These are phyloP conservation scores for Coffea eugenioides DNA, from an alignment of 257 asterid genomes.

Conservation along the genomic window DNA sequence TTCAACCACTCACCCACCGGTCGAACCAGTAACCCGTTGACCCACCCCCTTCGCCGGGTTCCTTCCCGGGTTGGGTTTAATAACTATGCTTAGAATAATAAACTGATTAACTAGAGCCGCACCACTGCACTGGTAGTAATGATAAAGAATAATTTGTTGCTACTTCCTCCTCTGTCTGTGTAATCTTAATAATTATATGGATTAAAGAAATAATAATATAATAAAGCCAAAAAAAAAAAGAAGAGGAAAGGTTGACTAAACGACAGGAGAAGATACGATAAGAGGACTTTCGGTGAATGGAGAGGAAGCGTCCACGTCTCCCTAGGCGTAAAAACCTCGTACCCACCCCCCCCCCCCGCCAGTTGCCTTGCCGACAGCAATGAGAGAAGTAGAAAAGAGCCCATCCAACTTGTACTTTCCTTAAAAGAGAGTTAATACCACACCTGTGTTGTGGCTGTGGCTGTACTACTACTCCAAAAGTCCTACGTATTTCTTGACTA, in stretches of 20 bases:
- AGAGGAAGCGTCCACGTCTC: conserved; percentile 48
- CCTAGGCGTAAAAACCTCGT: conserved; percentile 45
- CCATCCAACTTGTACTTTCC: conserved; percentile 22
- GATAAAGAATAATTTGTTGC: too few species aligned
- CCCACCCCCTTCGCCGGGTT: too few species aligned
- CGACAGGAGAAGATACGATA: neutral
- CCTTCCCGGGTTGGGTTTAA: too few species aligned
- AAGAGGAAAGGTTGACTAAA: conserved; percentile 33
- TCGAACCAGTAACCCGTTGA: too few species aligned
- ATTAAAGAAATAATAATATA: neutral
- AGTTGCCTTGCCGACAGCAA: conserved; percentile 50
- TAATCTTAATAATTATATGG: too few species aligned
- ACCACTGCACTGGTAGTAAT: too few species aligned
- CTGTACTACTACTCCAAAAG: too few species aligned
- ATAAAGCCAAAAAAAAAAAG: neutral
- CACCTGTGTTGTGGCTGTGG: too few species aligned
- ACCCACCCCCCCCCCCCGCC: neutral
- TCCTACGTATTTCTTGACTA: neutral
- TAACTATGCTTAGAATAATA: too few species aligned
- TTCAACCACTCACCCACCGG: too few species aligned
- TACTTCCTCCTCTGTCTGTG: too few species aligned
- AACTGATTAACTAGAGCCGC: too few species aligned
- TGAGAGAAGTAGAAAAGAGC: neutral
- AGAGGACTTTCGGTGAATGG: conserved; percentile 34
- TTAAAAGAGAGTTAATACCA: conserved; percentile 4